Base-by-base conservation (phyloP, 2,329 filamentous ascomycete species). In the Diatrype stigma region DNA sequence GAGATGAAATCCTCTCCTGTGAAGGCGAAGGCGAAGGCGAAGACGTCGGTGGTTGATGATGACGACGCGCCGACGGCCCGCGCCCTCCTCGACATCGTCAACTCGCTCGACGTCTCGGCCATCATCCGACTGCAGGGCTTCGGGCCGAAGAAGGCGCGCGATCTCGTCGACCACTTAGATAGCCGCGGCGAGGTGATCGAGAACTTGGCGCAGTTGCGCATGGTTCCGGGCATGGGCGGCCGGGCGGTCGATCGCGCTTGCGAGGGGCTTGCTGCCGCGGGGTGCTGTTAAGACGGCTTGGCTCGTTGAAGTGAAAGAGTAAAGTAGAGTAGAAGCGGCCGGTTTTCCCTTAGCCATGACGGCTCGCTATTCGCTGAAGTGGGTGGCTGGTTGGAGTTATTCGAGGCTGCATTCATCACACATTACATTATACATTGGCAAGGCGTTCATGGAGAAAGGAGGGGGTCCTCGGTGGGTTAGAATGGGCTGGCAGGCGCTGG, bases 121-220 rank as follows among this genome's bases (percentile, higher is more conserved):
- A 90, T 91, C 67, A 80, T 79, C 60, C 71, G 80, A 3, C 74
- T 91, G 1, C 82, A 83, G 37, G 87, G 87, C 2, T 84, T 91
- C 11, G 88, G 87, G 0, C 76, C 82, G 1, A 90, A 90, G 72
- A 87, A 85, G 66, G 87, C 87, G 0, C 71, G 74, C 40, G 81
- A 84, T 56, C 65, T 85, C 32, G 75, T 85, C 5, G 77, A 81
- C 46, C 77, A 77, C 55, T 64, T 85, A n/a, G 75, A 77, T 42
- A 63, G 67, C 8, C 72, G 72, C 5, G 70, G 67, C 3, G 68
- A 69, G 1, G 62, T 62, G 21, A 74, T 85, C 34, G 70, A 69
- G 56, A 77, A 67, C 17, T 59, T 85, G 54, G 69, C 70, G 35
- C 74, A 85, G 63, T 63, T 85, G 59, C 70, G 74, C 49, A 67